A percentile compares a stretch with the other conserved stretches of the same genome.
phyloP scores from a whole-genome alignment of 805 yeast genomes.

The Nematodospora valgi region DNA sequence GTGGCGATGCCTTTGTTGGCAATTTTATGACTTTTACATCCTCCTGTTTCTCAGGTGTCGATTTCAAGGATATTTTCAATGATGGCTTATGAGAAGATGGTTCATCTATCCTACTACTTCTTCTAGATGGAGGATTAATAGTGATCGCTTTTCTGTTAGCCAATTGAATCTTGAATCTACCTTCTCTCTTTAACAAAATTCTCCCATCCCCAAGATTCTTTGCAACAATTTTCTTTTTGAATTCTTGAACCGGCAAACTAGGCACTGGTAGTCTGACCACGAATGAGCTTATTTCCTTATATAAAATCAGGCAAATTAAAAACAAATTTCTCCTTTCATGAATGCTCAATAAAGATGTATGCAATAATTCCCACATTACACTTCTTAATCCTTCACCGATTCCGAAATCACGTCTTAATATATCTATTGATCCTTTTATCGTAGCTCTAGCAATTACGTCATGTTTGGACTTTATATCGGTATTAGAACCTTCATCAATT shows the following conservation, averaged over 20 bases:
- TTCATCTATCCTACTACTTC: too few species aligned
- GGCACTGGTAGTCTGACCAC: slow-evolving; percentile 67
- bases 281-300: slow-evolving; percentile 55
- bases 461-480: slow-evolving; percentile 49
- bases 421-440: slow-evolving; percentile 61
- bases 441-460: slow-evolving; percentile 65
- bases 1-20: too few species aligned
- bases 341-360: slow-evolving; percentile 56
- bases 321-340: slow-evolving; percentile 60
- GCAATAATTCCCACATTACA: slow-evolving; percentile 68
- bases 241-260: slow-evolving; percentile 43
- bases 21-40: too few species aligned
- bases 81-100: not conserved
- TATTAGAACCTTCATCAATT: slow-evolving; percentile 50
- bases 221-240: slow-evolving; percentile 62
- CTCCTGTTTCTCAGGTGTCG: not conserved
- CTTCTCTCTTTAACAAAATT: slow-evolving; percentile 60
- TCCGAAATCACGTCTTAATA: slow-evolving; percentile 57
- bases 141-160: slow-evolving; percentile 18
- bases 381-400: slow-evolving; percentile 54
- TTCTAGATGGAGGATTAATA: not conserved
- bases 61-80: slow-evolving; percentile 2
- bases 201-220: slow-evolving; percentile 49
- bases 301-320: slow-evolving; percentile 63
- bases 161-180: slow-evolving; percentile 51